Evolutionary conservation across 2,329 filamentous ascomycete species (phyloP), one percentile per base, ranked within the genome.

Genomic region (Colletotrichum tropicale): DNA sequence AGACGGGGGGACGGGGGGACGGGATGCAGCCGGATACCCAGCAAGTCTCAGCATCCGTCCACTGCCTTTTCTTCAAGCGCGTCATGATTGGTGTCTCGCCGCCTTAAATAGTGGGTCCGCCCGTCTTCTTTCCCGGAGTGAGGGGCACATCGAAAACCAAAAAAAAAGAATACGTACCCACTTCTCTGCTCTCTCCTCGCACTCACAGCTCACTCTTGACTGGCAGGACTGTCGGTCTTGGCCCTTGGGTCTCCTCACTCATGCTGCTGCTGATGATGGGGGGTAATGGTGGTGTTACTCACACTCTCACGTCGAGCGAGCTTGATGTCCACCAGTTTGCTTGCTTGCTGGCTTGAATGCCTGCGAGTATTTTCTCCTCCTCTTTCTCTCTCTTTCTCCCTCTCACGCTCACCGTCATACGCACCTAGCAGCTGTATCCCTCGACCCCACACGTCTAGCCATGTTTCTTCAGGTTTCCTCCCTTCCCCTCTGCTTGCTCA

Each of bases 21-120:
- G 24, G 69, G 65, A 76, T 74, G 70, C 73, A 74, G 69, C 64
- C 70, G 70, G 64, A 65, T 48, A 74, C 65, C 74, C 74, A 75
- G 76, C 66, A 69, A 77, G 76, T 75, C 69, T 75, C 73, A 67
- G 72, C 69, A 75, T 62, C 60, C 72, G 60, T 43, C 52, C 68
- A 71, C 58, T 74, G 71, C 48, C 66, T 70, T 74, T 74, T 70
- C 58, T 65, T 48, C 60, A n/a, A 4, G 16, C 30, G 43, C 26
- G n/a, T 15, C 18, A 8, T 72, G 62, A 75, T 75, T 75, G 73
- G 73, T 13, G 5, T 30, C 16, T 5, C n/a, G 6, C 8, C 15
- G 38, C 18, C 9, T 18, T 24, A 30, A n/a, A 36, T 13, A 52
- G 56, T 64, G 73, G 73, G 32, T 67, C 69, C 32, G 5, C 18